Evolutionary conservation across 2,329 filamentous ascomycete genomes (phyloP).

Genomic region (Alternaria sp.): DNA sequence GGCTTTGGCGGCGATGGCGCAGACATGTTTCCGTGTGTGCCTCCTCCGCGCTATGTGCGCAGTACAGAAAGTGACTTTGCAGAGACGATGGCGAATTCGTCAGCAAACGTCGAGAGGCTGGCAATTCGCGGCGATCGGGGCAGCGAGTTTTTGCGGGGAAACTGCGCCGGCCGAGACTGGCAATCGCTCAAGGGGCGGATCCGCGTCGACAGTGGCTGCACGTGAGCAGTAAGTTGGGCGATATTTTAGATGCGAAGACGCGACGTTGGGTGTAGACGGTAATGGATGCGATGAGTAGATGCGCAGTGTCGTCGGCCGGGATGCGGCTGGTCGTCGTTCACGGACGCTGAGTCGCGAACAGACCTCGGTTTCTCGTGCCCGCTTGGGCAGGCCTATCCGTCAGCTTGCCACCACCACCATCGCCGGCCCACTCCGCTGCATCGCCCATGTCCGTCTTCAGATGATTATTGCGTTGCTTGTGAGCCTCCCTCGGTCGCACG

Average conservation of each 20-base stretch:
- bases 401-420: constrained; percentile 2
- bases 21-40: constrained; percentile 55
- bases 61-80: background rate
- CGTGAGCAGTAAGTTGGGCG: constrained; percentile 1
- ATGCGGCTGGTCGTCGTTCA: constrained; percentile 24
- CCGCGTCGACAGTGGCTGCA: constrained; percentile 10
- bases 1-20: constrained; percentile 89
- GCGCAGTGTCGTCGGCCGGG: constrained; percentile 14
- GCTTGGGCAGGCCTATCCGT: constrained; percentile 31
- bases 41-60: constrained; percentile 32
- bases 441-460: background rate
- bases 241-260: background rate
- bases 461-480: background rate
- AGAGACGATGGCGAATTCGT: constrained; percentile 14
- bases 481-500: background rate
- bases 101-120: constrained; percentile 7
- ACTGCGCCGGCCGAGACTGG: constrained; percentile 5
- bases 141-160: constrained; percentile 15
- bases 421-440: background rate
- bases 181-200: constrained; percentile 13
- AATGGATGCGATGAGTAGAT: constrained; percentile 1
- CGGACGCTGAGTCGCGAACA: constrained; percentile 20
- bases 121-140: constrained; percentile 10
- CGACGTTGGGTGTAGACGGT: background rate
- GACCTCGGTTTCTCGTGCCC: constrained; percentile 31